Base-by-base conservation (phyloP, 441 rosid genomes). In the Francoa sonchifolia region DNA sequence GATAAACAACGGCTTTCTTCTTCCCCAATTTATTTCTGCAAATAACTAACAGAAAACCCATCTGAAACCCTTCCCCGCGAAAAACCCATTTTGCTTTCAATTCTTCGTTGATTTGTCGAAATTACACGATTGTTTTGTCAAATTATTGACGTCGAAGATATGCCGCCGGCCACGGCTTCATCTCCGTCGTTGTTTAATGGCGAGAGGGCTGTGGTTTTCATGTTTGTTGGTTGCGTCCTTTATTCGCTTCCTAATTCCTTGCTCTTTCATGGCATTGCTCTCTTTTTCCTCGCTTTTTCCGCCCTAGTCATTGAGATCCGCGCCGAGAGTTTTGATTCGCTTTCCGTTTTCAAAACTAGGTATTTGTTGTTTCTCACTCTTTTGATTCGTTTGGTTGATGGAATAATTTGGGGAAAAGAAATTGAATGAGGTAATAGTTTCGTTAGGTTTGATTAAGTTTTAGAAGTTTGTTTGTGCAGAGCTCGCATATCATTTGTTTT, bases 161-260 rank as follows among this genome's bases (percentile, higher is more conserved):
- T 43, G 32, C 18, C 44, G 54, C 22, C 59, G 66, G 19, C 68
- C 63, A 54, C 62, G 38, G 27, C 43, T 7, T 14, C 35, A 5
- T 14, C 35, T 32, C 35, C 35, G 3, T 21, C 69, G 63, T 56
- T 61, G 38, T 26, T 69, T 10, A 82, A 63, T 57, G 98, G 98
- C 50, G 98, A 89, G 70, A 77, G 94, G 61, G 82, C 70, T 8
- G 81, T 89, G 33, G 89, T 85, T 8, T 44, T 66, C 33, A 55
- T 77, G 25, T 77, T 82, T 40, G 51, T 76, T 18, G 50, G 58
- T 41, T 62, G 69, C 37, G 57, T 79, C 33, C 61, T 82, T 44
- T 54, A 37, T 48, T 72, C 81, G 39, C 73, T 76, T 10, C 89
- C 96, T 21, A 15, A 43, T 3, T 64, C 79, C 37, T 75, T 84